These are phyloP conservation scores for Plasmodium knowlesi DNA, from an alignment of 169 alveolate species.

Conservation along the genomic window DNA sequence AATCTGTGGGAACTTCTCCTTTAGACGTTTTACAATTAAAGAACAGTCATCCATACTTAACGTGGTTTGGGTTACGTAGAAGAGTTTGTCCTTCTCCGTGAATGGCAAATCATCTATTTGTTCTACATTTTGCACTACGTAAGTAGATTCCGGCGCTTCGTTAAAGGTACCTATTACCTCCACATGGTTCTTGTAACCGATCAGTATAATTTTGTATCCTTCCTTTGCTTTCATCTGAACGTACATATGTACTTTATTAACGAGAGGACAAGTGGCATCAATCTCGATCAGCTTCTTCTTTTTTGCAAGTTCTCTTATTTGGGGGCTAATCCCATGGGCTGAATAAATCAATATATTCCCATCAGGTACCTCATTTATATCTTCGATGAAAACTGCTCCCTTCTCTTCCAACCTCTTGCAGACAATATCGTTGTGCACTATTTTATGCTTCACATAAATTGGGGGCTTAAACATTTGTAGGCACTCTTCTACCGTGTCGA, in stretches of 20 bases:
- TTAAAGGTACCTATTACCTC: constrained; percentile 87
- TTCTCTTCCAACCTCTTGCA: constrained; percentile 84
- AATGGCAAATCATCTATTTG: constrained; percentile 81
- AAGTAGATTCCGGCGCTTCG: constrained; percentile 87
- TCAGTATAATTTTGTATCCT: constrained; percentile 85
- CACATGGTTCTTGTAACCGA: constrained; percentile 89
- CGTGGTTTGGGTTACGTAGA: constrained; percentile 89
- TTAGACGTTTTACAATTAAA: constrained; percentile 78
- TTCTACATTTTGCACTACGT: constrained; percentile 83
- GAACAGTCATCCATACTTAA: constrained; percentile 87
- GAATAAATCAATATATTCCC: constrained; percentile 82
- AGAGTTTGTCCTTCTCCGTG: constrained; percentile 75
- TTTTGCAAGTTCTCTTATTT: constrained; percentile 80
- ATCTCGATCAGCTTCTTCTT: constrained; percentile 80
- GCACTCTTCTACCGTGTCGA: constrained; percentile 87
- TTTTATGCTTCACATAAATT: constrained; percentile 87
- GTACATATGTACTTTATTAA: constrained; percentile 89
- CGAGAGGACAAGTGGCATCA: constrained; percentile 91
- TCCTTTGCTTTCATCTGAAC: constrained; percentile 87
- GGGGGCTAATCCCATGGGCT: constrained; percentile 90
- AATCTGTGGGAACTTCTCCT: constrained; percentile 79
- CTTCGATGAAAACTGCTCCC: constrained; percentile 89
- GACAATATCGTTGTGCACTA: constrained; percentile 89
- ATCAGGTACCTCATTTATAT: constrained; percentile 83
- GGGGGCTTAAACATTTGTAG: constrained; percentile 85